Base-by-base conservation (phyloP, 2,329 filamentous ascomycete species). In the Sordariomycetes sp. region DNA sequence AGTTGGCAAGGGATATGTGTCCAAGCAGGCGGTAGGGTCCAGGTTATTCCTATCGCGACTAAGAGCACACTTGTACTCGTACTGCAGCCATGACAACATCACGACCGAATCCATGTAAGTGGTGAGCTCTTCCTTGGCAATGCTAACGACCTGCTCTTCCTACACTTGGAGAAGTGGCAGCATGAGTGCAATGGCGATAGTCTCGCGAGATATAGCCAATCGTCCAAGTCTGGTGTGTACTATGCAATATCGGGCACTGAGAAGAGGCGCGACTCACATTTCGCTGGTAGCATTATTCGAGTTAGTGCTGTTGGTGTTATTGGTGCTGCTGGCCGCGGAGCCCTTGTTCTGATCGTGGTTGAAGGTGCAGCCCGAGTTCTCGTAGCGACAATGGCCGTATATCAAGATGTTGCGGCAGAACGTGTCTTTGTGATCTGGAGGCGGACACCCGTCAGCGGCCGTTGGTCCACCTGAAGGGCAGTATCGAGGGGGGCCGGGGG, bases 351-450 rank as follows among this genome's bases (percentile, higher is more conserved):
- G 81, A 63, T 94, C 89, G 72, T 96, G 90, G 67, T 90, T 94
- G 73, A 95, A 96, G 62, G 87, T 84, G 72, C 90, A 96, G 73
- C 89, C 90, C 73, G 89, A 86, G 67, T 95, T 89, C 74, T 95
- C 89, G 72, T 90, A 95, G 62, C 90, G 86, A 70, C 90, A 96
- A 71, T 92, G 88, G 58, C 90, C 90, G 70, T 95, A 96, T 65
- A 96, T 95, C 61, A 90, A 81, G 60, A 96, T 86, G 72, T 96
- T 96, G 67, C 90, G 86, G 73, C 90, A 96, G 58, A 92, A 80
- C 7, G 89, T 95, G 68, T 95, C 90, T 73, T 92, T 95, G 69
- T 87, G 45, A 13, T 50, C 45, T 50, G 22, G 17, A 24, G 20
- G 22, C 5, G 10, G 45, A 8, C 6, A 24, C 45, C 20, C 22